A percentile compares a stretch with the other conserved stretches of the same genome.
These are phyloP conservation scores for Dictyostelium purpureum DNA, from an alignment of 78 protist species.

Conservation along the genomic window DNA sequence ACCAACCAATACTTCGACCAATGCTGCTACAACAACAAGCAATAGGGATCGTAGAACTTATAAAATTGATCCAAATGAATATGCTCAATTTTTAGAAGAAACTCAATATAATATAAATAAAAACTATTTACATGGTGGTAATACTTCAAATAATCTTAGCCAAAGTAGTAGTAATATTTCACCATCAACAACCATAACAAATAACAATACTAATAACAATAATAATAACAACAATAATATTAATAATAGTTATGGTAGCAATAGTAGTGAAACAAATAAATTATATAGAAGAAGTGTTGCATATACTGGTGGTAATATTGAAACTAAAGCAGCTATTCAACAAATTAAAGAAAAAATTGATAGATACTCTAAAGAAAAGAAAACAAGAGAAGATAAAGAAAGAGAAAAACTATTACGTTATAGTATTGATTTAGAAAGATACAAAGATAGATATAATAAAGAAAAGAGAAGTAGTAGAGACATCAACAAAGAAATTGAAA, in stretches of 20 bases:
- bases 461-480: slow-evolving; percentile 43
- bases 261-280: background rate
- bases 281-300: slow-evolving; percentile 42
- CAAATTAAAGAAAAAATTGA: slow-evolving; percentile 69
- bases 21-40: background rate
- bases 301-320: background rate
- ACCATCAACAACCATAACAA: background rate
- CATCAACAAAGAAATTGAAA: slow-evolving; percentile 59
- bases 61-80: slow-evolving; percentile 26
- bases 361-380: slow-evolving; percentile 33
- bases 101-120: slow-evolving; percentile 9
- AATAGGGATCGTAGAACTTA: background rate
- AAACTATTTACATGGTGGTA: slow-evolving; percentile 1
- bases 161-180: background rate
- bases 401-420: slow-evolving; percentile 58
- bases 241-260: background rate
- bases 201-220: background rate
- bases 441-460: slow-evolving; percentile 47
- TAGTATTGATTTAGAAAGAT: slow-evolving; percentile 59
- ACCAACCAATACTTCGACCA: background rate
- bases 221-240: background rate
- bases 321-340: slow-evolving; percentile 68
- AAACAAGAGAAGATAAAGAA: slow-evolving; percentile 37
- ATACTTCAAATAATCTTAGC: background rate
- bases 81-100: slow-evolving; percentile 15